Conservation (phyloP, 495 filamentous ascomycete genomes). For the Xylaria telfairii region DNA sequence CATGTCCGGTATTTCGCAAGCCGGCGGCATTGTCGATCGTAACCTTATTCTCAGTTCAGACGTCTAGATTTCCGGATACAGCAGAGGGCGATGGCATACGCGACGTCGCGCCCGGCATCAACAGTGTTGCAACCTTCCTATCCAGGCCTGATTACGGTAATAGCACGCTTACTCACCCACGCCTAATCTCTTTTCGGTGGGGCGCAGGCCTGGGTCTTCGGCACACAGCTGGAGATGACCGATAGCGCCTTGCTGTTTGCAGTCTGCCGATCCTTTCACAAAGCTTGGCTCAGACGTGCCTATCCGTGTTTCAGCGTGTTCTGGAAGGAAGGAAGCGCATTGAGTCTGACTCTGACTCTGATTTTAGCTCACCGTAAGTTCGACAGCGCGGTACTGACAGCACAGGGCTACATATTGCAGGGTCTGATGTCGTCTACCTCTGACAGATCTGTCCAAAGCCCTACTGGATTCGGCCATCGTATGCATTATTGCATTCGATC, state of each 20-base stretch:
- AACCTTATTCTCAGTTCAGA: constrained; percentile 17
- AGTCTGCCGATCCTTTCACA: constrained; percentile 3
- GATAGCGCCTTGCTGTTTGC: constrained; percentile 13
- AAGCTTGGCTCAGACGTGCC: constrained; percentile 9
- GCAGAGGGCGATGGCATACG: not conserved
- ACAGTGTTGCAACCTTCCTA: constrained; percentile 20
- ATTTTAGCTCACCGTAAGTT: constrained; percentile 19
- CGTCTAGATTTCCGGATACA: constrained; percentile 19
- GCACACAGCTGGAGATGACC: constrained; percentile 15
- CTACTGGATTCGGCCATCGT: not conserved
- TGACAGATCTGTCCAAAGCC: not conserved
- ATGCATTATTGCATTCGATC: not conserved
- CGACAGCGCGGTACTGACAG: not conserved
- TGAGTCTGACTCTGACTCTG: constrained; percentile 20
- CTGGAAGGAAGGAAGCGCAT: constrained; percentile 26
- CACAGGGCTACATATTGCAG: not conserved
- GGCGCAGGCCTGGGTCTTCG: not conserved
- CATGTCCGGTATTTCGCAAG: constrained; percentile 17
- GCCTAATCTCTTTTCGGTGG: not conserved
- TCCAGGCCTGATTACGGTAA: constrained; percentile 20
- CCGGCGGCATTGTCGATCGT: constrained; percentile 15
- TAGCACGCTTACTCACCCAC: constrained; percentile 16
- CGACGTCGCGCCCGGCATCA: not conserved
- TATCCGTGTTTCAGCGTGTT: constrained; percentile 23
- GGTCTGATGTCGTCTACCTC: not conserved